phyloP scores from a whole-genome alignment of 441 rosid genomes.

The Erodium moschatum region DNA sequence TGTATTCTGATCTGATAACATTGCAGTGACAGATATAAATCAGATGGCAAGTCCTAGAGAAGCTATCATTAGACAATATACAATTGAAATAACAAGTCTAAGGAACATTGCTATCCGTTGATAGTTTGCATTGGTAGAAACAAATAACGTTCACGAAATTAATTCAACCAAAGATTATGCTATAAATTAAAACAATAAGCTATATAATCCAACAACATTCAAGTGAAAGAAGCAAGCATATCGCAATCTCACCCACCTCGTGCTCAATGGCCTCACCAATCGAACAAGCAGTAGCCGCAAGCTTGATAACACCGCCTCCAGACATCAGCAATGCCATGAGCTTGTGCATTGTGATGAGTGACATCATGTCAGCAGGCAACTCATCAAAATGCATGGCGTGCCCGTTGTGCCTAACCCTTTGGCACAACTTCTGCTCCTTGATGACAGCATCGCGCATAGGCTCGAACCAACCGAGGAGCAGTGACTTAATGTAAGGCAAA shows the following conservation, averaged over 20 bases:
- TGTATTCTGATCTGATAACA: constrained; percentile 58
- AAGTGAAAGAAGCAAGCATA: not conserved
- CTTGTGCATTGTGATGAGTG: constrained; percentile 88
- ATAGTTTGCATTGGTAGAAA: not conserved
- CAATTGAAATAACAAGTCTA: not conserved
- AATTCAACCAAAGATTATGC: no score
- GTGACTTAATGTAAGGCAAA: constrained; percentile 70
- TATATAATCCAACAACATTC: not conserved
- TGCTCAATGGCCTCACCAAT: constrained; percentile 91
- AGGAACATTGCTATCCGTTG: not conserved
- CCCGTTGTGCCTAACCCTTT: constrained; percentile 27
- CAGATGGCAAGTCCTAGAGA: not conserved
- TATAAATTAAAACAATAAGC: not conserved
- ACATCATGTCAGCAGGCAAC: constrained; percentile 82
- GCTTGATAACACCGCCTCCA: constrained; percentile 50
- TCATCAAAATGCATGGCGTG: constrained; percentile 43
- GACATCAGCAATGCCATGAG: constrained; percentile 79
- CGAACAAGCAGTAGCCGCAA: constrained; percentile 62
- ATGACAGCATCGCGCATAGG: constrained; percentile 67
- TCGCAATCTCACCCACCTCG: constrained; percentile 47
- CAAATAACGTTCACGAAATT: no score
- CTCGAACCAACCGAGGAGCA: constrained; percentile 95
- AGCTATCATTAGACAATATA: not conserved
- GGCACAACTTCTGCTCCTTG: constrained; percentile 51
- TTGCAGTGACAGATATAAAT: constrained; percentile 15